These are phyloP conservation scores for Crithidia sp. DNA, from an alignment of 208 protist genomes.

Conservation along the genomic window DNA sequence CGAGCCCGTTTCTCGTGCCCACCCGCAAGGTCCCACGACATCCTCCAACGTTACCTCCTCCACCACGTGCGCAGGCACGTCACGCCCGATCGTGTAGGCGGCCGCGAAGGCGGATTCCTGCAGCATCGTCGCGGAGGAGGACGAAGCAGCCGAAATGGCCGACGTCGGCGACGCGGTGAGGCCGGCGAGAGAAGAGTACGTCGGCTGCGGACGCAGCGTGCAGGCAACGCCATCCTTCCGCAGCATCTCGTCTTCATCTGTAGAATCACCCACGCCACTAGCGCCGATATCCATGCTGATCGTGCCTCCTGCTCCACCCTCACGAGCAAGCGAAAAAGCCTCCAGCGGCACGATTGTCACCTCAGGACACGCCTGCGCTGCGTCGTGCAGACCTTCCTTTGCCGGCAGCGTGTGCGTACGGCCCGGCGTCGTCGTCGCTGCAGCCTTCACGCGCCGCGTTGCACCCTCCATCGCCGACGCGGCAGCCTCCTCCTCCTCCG, in stretches of 20 bases:
- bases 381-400: no score
- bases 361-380: no score
- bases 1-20: neutral
- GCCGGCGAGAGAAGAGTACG: neutral
- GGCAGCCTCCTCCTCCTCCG: conserved; percentile 7
- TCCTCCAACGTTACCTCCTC: conserved; percentile 14
- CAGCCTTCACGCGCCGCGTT: no score
- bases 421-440: neutral
- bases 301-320: no score
- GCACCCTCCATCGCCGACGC: no score
- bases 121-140: neutral
- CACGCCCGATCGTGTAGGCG: conserved; percentile 3
- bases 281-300: no score
- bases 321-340: no score
- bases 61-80: neutral
- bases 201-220: conserved; percentile 15
- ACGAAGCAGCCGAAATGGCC: neutral
- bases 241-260: no score
- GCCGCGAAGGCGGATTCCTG: conserved; percentile 1
- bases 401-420: conserved; percentile 3
- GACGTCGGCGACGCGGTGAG: neutral
- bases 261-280: no score
- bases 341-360: no score
- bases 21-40: neutral
- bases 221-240: no score